Base-by-base conservation (phyloP, 768 basidiomycete genomes). In the Tylopilus sp. region DNA sequence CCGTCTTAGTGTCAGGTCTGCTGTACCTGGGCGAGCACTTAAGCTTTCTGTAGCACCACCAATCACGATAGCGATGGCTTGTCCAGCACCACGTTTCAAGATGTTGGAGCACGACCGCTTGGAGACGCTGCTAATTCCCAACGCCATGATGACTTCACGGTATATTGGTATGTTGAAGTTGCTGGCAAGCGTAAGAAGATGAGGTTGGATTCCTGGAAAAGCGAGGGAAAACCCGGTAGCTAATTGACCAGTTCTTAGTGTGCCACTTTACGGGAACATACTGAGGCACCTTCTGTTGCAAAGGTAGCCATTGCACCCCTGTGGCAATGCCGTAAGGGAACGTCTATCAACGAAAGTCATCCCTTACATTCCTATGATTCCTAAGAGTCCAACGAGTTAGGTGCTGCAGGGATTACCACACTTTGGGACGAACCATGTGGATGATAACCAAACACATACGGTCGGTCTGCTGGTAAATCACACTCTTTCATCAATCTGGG, bases 381-480 rank as follows among this genome's bases (percentile, higher is more conserved):
- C 92, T 94, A 59, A 56, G 12, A 52, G 42, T 37, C 8, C 16
- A 43, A n/a, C 7, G 10, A 40, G 49, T 63, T 13, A 65, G 56
- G 38, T 4, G 12, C 1, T 24, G 21, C 14, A 4, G 38, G 41
- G 26, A 54, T 21, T 31, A 54, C 5, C 17, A 1, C n/a, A 21
- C 9, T 21, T 11, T 29, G 38, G 50, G 42, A 66, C 80, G 30
- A 54, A 86, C 95, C 97, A 71, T 99, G 97, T 17, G 97, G 97
- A 71, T 99, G 97, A 71, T 98, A 98, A 9, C 96, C 97, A 71
- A 99, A 99, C 14, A 99, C 81, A 72, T 99, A 99, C 19, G 91
- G 87, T 57, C 94, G 76, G 68, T 97, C 92, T 12, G 96, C 76
- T 1, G 96, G 93, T 22, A 99, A 78, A 58, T 96, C 91, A 31